These are phyloP conservation scores for Leptographium wingfieldii DNA, from an alignment of 2,329 filamentous ascomycete genomes.

Conservation along the genomic window DNA sequence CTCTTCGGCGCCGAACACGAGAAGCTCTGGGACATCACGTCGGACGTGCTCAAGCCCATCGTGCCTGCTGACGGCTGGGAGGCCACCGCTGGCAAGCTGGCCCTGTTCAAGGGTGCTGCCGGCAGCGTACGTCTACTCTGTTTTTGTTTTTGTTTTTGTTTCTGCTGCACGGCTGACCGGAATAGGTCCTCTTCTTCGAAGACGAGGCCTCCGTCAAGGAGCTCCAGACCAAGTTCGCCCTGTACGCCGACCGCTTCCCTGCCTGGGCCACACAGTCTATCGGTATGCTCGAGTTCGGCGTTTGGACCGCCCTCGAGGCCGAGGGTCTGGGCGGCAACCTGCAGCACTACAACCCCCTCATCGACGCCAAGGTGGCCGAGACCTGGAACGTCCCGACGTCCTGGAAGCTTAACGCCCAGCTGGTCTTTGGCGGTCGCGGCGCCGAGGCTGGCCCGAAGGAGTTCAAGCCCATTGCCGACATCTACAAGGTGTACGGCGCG, in stretches of 20 bases:
- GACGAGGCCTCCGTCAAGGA: constrained; percentile 54
- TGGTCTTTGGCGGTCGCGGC: constrained; percentile 64
- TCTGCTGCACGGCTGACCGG: neutral
- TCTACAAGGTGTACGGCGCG: constrained; percentile 18
- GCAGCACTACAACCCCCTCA: constrained; percentile 85
- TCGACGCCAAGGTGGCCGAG: constrained; percentile 57
- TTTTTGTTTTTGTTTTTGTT: neutral
- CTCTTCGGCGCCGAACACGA: constrained; percentile 75
- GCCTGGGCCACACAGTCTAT: constrained; percentile 62
- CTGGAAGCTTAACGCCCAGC: constrained; percentile 71
- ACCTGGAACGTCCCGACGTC: constrained; percentile 57
- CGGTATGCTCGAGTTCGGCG: constrained; percentile 69
- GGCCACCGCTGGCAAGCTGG: constrained; percentile 30
- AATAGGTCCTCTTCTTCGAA: constrained; percentile 70
- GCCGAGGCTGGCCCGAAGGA: constrained; percentile 49
- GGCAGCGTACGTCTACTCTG: constrained; percentile 49
- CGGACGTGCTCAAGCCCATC: constrained; percentile 51
- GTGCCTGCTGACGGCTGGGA: constrained; percentile 54
- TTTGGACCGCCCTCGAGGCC: constrained; percentile 73
- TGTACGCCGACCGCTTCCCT: constrained; percentile 71
- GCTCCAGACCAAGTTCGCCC: constrained; percentile 55
- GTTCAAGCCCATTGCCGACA: constrained; percentile 51
- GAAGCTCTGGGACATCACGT: constrained; percentile 69
- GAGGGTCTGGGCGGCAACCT: constrained; percentile 81
- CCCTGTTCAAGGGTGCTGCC: constrained; percentile 55